A percentile compares a stretch with the other conserved stretches of the same genome.
These are phyloP conservation scores for Penicillium angulare DNA, from an alignment of 495 filamentous ascomycete species.

Conservation along the genomic window DNA sequence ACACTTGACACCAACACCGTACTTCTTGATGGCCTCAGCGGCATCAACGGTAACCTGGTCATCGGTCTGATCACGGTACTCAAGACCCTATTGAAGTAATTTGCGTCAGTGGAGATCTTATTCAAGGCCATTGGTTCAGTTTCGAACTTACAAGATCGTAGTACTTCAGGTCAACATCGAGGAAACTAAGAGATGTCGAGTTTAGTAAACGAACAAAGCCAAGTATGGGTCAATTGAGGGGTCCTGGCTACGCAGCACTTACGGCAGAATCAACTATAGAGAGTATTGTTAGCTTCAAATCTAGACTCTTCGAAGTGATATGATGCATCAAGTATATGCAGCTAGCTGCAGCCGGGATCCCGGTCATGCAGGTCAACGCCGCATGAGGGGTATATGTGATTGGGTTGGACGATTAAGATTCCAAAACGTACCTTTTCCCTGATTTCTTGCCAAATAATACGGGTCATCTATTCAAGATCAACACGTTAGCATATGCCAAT, in stretches of 20 bases:
- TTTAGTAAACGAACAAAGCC: too few relatives aligned
- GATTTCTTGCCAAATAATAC: constrained; percentile 98
- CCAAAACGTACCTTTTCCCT: constrained; percentile 73
- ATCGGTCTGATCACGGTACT: constrained; percentile 92
- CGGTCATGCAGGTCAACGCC: constrained; percentile 19
- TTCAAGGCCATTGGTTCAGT: neutral
- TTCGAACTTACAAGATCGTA: constrained; percentile 70
- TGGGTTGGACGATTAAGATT: constrained; percentile 14
- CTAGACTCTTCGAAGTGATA: neutral
- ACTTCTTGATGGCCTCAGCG: constrained; percentile 97
- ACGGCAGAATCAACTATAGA: constrained; percentile 78
- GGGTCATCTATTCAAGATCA: constrained; percentile 67
- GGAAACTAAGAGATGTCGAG: constrained; percentile 52
- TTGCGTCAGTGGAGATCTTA: neutral
- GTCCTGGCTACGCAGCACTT: constrained; percentile 27
- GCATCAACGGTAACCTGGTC: constrained; percentile 93
- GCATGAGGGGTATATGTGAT: constrained; percentile 11
- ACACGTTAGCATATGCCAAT: constrained; percentile 3
- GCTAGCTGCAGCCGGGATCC: constrained; percentile 9
- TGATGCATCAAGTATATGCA: constrained; percentile 20
- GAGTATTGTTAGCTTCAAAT: constrained; percentile 19
- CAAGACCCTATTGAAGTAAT: constrained; percentile 59
- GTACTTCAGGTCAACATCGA: constrained; percentile 98
- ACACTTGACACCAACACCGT: constrained; percentile 97
- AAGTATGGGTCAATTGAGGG: too few relatives aligned